Evolutionary conservation across 169 alveolate species (phyloP).

Genomic region (Cryptosporidium bovis): DNA sequence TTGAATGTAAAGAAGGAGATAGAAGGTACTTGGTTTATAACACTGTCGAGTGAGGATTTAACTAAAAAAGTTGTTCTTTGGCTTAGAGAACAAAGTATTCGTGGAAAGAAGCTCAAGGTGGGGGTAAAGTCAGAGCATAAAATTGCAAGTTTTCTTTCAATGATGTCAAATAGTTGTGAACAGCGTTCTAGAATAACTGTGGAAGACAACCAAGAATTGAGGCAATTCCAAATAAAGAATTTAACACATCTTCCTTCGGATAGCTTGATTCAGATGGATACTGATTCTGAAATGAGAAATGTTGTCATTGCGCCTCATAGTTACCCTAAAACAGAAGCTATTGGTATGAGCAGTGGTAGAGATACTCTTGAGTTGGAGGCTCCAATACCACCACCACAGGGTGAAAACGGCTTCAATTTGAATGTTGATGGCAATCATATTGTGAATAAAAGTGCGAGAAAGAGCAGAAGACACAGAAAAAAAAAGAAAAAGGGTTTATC

Average conservation of each 20-base stretch:
- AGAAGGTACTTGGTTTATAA: constrained; percentile 68
- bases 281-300: too few species aligned
- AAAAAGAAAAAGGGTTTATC: too few species aligned
- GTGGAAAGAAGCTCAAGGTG: constrained; percentile 5
- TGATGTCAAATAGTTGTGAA: constrained; percentile 4
- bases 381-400: too few species aligned
- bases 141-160: constrained; percentile 36
- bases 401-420: too few species aligned
- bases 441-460: too few species aligned
- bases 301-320: too few species aligned
- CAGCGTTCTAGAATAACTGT: neutral
- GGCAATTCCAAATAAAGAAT: neutral
- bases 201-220: neutral
- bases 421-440: too few species aligned
- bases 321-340: too few species aligned
- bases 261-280: neutral
- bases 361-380: too few species aligned
- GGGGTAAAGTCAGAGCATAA: constrained; percentile 70
- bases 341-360: too few species aligned
- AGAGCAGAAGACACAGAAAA: too few species aligned
- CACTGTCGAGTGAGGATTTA: constrained; percentile 38
- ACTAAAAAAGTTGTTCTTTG: constrained; percentile 52
- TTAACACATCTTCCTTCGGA: neutral
- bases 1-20: constrained; percentile 32
- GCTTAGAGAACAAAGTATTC: constrained; percentile 36